A percentile compares a stretch with the other conserved stretches of the same genome.
Conservation (phyloP, 192 early-diverging fungal genomes). For the Lunasporangiospora selenospora region DNA sequence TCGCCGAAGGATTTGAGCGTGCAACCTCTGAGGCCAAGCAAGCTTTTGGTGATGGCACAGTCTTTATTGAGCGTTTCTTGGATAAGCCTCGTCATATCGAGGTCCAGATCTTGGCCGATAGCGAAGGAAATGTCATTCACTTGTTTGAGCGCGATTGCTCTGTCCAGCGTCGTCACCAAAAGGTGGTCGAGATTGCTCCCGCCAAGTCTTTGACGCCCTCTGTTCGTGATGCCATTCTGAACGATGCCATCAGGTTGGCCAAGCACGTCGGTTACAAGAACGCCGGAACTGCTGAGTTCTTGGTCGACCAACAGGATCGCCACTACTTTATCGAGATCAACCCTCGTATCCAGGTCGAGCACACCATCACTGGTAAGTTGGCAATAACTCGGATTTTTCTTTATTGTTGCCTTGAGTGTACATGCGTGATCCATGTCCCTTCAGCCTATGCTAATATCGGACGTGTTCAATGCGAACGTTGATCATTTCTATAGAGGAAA, state of each 20-base stretch:
- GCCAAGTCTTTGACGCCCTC: conserved; percentile 72
- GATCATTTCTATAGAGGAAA: conserved; percentile 71
- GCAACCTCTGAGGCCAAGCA: conserved; percentile 88
- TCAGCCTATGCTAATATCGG: no score
- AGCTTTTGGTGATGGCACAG: conserved; percentile 96
- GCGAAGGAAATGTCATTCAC: conserved; percentile 86
- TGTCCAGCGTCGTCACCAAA: conserved; percentile 97
- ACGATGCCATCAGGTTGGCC: conserved; percentile 93
- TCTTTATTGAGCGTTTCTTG: conserved; percentile 94
- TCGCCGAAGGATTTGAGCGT: conserved; percentile 83
- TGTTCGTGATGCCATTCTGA: conserved; percentile 79
- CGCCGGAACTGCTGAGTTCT: conserved; percentile 97
- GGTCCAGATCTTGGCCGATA: conserved; percentile 93
- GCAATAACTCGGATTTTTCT: neutral
- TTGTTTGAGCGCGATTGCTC: conserved; percentile 97
- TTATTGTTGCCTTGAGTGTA: neutral
- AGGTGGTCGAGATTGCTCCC: conserved; percentile 94
- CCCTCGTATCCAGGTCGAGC: conserved; percentile 98
- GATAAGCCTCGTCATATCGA: conserved; percentile 96
- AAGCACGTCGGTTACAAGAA: conserved; percentile 89
- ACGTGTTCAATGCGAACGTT: no score
- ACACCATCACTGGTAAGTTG: conserved; percentile 80
- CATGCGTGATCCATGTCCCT: no score
- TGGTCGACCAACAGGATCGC: conserved; percentile 84
- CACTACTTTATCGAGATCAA: conserved; percentile 99